Conservation (phyloP, 1,284 basidiomycete genomes). For the Pholiota adiposa region DNA sequence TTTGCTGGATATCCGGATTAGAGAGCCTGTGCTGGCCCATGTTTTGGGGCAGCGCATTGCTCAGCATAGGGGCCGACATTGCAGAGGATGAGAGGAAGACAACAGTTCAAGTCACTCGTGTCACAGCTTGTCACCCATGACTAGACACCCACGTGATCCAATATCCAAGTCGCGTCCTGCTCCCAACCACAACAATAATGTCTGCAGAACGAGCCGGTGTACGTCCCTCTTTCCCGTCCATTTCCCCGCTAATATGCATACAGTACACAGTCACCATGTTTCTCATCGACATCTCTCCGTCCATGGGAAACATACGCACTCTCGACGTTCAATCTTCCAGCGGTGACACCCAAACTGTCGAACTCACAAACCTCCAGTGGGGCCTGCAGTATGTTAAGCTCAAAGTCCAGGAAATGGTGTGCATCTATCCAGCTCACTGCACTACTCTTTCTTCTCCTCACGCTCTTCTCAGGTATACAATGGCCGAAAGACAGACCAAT, state of each 20-base stretch:
- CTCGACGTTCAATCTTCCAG: constrained; percentile 61
- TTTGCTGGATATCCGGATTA: constrained; percentile 39
- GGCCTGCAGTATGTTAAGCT: constrained; percentile 85
- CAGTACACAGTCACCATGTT: constrained; percentile 87
- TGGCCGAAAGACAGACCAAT: constrained; percentile 90
- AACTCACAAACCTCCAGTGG: constrained; percentile 82
- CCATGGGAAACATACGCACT: constrained; percentile 73
- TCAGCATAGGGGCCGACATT: constrained; percentile 42
- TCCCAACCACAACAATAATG: constrained; percentile 50
- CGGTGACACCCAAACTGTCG: constrained; percentile 51
- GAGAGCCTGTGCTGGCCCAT: constrained; percentile 30
- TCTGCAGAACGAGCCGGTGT: constrained; percentile 79
- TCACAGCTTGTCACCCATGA: constrained; percentile 7
- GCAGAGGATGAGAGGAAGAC: constrained; percentile 32
- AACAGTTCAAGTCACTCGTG: constrained; percentile 11
- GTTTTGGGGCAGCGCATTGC: constrained; percentile 35
- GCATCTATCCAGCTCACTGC: constrained; percentile 9
- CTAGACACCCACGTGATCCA: constrained; percentile 32
- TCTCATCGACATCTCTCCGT: constrained; percentile 84
- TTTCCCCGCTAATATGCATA: not conserved
- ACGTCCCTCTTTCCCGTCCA: constrained; percentile 29
- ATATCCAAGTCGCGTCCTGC: constrained; percentile 34
- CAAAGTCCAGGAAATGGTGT: constrained; percentile 88
- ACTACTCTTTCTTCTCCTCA: constrained; percentile 7
- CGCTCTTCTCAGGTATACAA: constrained; percentile 73